Evolutionary conservation across 2,329 filamentous ascomycete species (phyloP), one percentile per base, ranked within the genome.

Genomic region (Apiospora aurea): DNA sequence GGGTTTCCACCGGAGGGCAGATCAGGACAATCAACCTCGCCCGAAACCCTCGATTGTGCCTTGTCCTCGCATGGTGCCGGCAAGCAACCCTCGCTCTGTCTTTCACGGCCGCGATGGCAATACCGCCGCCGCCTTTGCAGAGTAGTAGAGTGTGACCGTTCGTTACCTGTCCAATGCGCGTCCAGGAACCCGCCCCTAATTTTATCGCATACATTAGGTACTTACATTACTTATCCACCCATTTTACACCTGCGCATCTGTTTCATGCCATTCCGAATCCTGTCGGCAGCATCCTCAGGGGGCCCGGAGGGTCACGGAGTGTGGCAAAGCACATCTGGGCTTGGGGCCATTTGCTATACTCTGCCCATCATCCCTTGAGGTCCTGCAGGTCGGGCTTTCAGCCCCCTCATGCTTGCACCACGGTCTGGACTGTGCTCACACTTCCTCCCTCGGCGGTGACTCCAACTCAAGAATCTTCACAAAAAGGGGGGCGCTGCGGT

Each of bases 81-180:
- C 53, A 16, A 26, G 53, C 53, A 38, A 6, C 26, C 53, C 29
- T 61, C 29, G 34, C 11, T 57, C 26, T 38, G 57, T 14, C 57
- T n/a, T 64, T 11, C 34, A 41, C 57, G 18, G 49, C 49, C 49
- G 26, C 13, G 49, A 51, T 51, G 10, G 49, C 49, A 51, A 13
- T 26, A n/a, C n/a, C n/a, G 47, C n/a, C n/a, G 47, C n/a, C 49
- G 41, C 41, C 41, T 43, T 51, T 26, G 49, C 49, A 51, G 49
- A 26, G 13, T 51, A 26, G 11, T 51, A 18, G 41, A 38, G 34
- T 29, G 57, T 64, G 57, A 38, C 57, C 18, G 57, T 21, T 41
- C 34, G 57, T 64, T 64, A 64, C 57, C 57, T n/a, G 57, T 64
- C 57, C 57, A 64, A 64, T 64, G 21, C 57, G 57, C 57, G 21